Evolutionary conservation across 495 filamentous ascomycete genomes (phyloP), one percentile per base, ranked within the genome.

Genomic region (Lepraria neglecta): DNA sequence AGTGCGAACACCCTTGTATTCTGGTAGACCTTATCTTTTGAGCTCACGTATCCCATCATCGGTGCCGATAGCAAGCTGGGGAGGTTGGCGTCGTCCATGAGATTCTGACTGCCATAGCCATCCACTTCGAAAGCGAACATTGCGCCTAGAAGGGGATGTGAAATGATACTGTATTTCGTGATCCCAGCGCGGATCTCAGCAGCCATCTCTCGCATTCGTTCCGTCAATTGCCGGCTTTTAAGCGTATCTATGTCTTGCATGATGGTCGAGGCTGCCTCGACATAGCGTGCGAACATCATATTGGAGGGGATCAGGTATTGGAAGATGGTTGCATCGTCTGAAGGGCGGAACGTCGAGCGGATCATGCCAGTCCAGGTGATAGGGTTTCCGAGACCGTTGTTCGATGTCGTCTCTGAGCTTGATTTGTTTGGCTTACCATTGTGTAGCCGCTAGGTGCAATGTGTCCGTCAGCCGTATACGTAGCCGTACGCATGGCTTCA

Each of bases 41-140:
- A 61, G 15, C 72, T 67, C 1, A 80, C 54, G 48, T 78, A 85
- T 11, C 77, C 78, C 30, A 80, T 70, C 56, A 85, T 70, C 0
- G 83, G 80, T 43, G 79, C 76, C 9, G 77, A 73, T 17, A 86
- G 74, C 6, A 86, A 71, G 7, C 74, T 77, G 0, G 83, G 82
- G 54, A 86, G 74, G 63, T 86, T 86, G 31, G 83, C 82, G 61
- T 86, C 83, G 59, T 86, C 83, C 83, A 84, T 84, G 30, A 83
- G 66, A 28, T 74, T 77, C 43, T 73, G 68, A 7, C 69, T 61
- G 48, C 80, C 80, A 50, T 78, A 86, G 12, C 83, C 83, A 61
- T 86, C 82, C 7, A 84, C 74, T 66, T 86, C 83, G 62, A 79
- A 86, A 5, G 83, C 83, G 62, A 79, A 86, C 11, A 85, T 74